A percentile compares a stretch with the other conserved stretches of the same genome.
These are phyloP conservation scores for Kalanchoe fedtschenkoi DNA, from an alignment of 164 flowering plant genomes.

Conservation along the genomic window DNA sequence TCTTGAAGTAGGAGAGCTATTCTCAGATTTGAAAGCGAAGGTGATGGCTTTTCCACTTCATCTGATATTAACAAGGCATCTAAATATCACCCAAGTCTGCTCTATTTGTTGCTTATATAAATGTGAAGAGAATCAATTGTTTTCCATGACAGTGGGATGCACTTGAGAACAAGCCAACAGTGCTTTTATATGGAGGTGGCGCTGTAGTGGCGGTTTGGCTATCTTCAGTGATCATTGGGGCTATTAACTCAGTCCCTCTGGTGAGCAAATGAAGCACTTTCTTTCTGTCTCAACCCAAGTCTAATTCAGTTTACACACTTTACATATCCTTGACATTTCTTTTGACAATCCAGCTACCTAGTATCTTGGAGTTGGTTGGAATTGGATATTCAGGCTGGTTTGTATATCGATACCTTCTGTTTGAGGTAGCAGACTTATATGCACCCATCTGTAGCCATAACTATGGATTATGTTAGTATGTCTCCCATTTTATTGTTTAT, in stretches of 20 bases:
- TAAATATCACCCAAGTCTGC: too few species aligned
- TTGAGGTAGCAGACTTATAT: slow-evolving; percentile 42
- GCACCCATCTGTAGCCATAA: background rate
- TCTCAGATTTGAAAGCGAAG: background rate
- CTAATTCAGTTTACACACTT: background rate
- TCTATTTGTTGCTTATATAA: too few species aligned
- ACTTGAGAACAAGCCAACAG: slow-evolving; percentile 82
- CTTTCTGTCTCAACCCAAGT: background rate
- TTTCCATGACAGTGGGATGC: slow-evolving; percentile 66
- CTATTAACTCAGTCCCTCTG: slow-evolving; percentile 88
- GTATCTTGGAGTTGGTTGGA: slow-evolving; percentile 86
- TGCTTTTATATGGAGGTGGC: slow-evolving; percentile 86
- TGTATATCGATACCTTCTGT: slow-evolving; percentile 93
- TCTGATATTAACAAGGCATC: background rate
- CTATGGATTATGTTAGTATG: background rate
- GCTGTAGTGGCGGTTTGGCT: slow-evolving; percentile 89
- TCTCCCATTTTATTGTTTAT: background rate
- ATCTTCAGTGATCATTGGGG: slow-evolving; percentile 70
- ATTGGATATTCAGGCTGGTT: slow-evolving; percentile 97
- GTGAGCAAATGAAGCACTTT: slow-evolving; percentile 28
- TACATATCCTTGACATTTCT: background rate
- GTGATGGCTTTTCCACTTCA: background rate
- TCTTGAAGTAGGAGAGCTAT: slow-evolving; percentile 1
- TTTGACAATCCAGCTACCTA: slow-evolving; percentile 80
- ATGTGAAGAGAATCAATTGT: background rate